Conservation (phyloP, 345 rosid species). For the Sonneratia caseolaris region DNA sequence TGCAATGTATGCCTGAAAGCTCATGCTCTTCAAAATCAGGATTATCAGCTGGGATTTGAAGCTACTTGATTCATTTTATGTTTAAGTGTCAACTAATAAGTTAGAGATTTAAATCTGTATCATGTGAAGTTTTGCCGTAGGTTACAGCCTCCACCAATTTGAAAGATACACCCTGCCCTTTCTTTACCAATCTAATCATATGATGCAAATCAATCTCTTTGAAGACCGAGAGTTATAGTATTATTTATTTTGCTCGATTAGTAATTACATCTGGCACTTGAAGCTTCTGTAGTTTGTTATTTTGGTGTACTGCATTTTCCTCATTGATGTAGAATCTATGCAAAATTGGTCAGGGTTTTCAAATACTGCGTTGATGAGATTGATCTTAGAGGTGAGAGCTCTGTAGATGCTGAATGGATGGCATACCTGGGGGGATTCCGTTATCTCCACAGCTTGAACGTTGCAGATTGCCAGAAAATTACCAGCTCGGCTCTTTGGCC, state of each 20-base stretch:
- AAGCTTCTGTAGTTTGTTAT: not conserved
- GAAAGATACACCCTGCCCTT: no score
- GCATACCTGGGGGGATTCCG: slow-evolving; percentile 79
- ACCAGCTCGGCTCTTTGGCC: slow-evolving; percentile 69
- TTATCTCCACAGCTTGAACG: slow-evolving; percentile 39
- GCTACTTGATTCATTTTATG: no score
- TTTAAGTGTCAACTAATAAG: no score
- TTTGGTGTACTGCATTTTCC: not conserved
- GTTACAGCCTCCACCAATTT: no score
- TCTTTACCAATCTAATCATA: no score
- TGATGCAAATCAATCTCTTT: no score
- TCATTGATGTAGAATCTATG: not conserved
- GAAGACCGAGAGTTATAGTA: no score
- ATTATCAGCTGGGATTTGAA: no score
- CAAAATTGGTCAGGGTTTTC: slow-evolving; percentile 45
- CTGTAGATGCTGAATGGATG: slow-evolving; percentile 87
- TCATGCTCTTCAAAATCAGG: no score
- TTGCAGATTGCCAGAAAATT: slow-evolving; percentile 61
- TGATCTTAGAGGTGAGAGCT: slow-evolving; percentile 62
- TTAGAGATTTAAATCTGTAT: no score
- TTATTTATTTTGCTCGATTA: not conserved
- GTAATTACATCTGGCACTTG: not conserved
- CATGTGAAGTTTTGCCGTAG: no score
- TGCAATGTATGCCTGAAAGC: no score
- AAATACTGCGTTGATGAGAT: slow-evolving; percentile 57